phyloP scores from a whole-genome alignment of 306 rosid species.

The Oemleria cerasiformis region DNA sequence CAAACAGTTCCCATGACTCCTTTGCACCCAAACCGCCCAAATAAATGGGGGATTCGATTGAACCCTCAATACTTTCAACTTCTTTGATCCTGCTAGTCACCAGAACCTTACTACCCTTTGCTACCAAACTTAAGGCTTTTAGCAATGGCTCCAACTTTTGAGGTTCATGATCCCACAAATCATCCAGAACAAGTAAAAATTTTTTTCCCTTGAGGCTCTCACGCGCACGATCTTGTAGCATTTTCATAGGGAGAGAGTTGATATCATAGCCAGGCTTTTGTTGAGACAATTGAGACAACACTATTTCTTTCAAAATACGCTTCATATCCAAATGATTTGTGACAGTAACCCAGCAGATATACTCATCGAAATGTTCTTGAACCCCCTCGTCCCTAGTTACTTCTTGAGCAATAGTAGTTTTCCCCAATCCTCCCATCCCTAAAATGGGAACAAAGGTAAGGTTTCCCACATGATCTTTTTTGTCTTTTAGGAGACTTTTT shows the following conservation, averaged over 20 bases:
- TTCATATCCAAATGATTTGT: no score
- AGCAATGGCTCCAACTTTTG: neutral
- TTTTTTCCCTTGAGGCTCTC: no score
- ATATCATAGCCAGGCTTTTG: no score
- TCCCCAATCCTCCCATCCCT: constrained; percentile 16
- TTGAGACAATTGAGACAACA: no score
- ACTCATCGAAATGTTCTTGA: no score
- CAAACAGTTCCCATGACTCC: constrained; percentile 6
- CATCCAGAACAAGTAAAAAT: constrained; percentile 11
- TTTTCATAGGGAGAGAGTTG: no score
- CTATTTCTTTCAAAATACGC: no score
- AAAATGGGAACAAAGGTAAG: constrained; percentile 12
- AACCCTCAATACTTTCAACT: constrained; percentile 8
- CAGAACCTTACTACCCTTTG: constrained; percentile 12
- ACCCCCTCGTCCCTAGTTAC: neutral
- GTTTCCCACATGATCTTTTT: no score
- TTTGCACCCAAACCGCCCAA: neutral
- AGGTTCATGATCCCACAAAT: neutral
- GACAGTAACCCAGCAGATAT: no score
- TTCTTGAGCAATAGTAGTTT: constrained; percentile 10
- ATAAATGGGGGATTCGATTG: neutral
- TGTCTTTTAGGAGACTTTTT: neutral
- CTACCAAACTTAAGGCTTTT: neutral
- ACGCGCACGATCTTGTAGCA: no score
- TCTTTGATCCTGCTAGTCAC: constrained; percentile 10